A percentile compares a stretch with the other conserved stretches of the same genome.
These are phyloP conservation scores for Pseudogymnoascus sp. DNA, from an alignment of 2,329 filamentous ascomycete genomes.

Conservation along the genomic window DNA sequence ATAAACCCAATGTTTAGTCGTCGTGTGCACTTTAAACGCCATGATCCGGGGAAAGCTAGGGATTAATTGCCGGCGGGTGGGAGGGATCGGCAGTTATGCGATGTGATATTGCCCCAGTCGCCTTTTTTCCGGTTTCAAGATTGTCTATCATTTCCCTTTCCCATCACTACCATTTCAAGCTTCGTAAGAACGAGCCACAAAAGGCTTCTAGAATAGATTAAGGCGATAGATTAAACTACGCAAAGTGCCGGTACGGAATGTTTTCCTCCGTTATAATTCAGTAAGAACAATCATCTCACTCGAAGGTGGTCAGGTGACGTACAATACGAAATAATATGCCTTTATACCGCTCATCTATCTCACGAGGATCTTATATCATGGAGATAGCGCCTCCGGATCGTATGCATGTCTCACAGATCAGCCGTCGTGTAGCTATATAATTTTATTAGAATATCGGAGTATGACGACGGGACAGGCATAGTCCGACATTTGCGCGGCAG, in stretches of 20 bases:
- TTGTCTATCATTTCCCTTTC: conserved; percentile 1
- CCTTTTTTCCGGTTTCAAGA: conserved; percentile 5
- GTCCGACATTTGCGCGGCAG: background rate
- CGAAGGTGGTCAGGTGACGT: background rate
- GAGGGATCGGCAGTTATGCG: conserved; percentile 2
- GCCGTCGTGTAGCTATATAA: background rate
- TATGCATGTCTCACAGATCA: background rate
- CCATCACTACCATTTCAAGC: background rate
- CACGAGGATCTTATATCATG: background rate
- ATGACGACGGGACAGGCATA: background rate
- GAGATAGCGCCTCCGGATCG: background rate
- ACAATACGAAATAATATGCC: background rate
- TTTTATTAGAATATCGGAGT: background rate
- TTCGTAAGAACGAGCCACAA: background rate
- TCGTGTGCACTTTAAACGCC: background rate
- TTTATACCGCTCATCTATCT: background rate
- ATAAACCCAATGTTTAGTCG: background rate
- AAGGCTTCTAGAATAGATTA: conserved; percentile 3
- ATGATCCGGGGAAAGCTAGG: background rate
- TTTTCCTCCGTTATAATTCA: background rate
- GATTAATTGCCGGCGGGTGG: background rate
- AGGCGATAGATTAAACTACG: background rate
- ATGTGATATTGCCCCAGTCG: conserved; percentile 1
- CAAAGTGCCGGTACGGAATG: background rate
- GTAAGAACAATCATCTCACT: background rate